Conservation (phyloP, 2,329 filamentous ascomycete genomes). For the Phaeoacremonium minimum region DNA sequence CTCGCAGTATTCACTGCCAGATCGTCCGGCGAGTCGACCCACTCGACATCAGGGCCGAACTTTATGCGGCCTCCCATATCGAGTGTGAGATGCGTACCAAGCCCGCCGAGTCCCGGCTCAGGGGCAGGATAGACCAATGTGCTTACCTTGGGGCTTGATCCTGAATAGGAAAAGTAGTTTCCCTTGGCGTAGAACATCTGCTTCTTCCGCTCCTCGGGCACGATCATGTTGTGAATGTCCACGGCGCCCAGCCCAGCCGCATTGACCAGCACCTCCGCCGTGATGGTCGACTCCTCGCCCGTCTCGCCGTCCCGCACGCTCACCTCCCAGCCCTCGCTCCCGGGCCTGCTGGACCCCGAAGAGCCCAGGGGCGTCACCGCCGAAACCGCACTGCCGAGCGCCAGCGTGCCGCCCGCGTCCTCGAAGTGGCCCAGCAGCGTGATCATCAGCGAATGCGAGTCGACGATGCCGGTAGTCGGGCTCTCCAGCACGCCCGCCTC, state of each 20-base stretch:
- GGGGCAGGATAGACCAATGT: slow-evolving; percentile 88
- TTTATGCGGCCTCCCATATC: slow-evolving; percentile 80
- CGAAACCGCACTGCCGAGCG: slow-evolving; percentile 64
- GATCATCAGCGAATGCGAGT: slow-evolving; percentile 81
- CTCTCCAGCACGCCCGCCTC: slow-evolving; percentile 74
- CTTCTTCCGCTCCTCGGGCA: slow-evolving; percentile 50
- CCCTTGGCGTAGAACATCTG: slow-evolving; percentile 85
- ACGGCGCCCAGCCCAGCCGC: slow-evolving; percentile 78
- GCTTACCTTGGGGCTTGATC: slow-evolving; percentile 56
- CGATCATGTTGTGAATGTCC: slow-evolving; percentile 75
- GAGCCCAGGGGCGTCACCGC: slow-evolving; percentile 44
- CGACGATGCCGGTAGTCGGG: slow-evolving; percentile 83
- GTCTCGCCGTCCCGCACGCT: slow-evolving; percentile 40
- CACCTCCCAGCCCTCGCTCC: slow-evolving; percentile 66
- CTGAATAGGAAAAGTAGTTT: slow-evolving; percentile 84
- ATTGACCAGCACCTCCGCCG: slow-evolving; percentile 76
- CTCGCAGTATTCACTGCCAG: slow-evolving; percentile 63
- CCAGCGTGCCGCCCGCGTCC: slow-evolving; percentile 69
- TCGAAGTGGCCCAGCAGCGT: slow-evolving; percentile 74
- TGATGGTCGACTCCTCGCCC: slow-evolving; percentile 55
- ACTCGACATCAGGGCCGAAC: slow-evolving; percentile 94
- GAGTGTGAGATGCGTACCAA: slow-evolving; percentile 91
- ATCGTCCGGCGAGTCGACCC: slow-evolving; percentile 70
- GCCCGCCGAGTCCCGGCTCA: slow-evolving; percentile 71
- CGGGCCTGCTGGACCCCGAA: slow-evolving; percentile 28